Evolutionary conservation across 2,329 filamentous ascomycete species (phyloP).

Genomic region (Diaporthe helianthi): DNA sequence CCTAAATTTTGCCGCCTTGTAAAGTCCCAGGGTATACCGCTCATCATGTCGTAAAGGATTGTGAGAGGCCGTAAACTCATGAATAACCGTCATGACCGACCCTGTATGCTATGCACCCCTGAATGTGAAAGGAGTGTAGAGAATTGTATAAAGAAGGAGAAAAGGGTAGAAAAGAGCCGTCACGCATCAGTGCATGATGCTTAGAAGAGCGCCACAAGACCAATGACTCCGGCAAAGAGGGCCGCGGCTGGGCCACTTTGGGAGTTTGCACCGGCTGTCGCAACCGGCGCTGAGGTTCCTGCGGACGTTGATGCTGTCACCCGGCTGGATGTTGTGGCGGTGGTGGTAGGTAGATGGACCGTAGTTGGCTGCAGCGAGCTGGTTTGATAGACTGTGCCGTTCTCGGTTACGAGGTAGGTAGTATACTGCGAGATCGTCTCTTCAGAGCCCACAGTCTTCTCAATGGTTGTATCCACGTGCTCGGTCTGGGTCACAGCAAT

Average conservation of each 20-base stretch:
- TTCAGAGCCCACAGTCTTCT: conserved; percentile 44
- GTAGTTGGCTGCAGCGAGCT: conserved; percentile 40
- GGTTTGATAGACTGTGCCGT: conserved; percentile 40
- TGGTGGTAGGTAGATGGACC: conserved; percentile 43
- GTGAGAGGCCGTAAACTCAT: conserved; percentile 29
- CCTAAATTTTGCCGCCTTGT: conserved; percentile 11
- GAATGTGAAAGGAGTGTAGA: conserved; percentile 20
- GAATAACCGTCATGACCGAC: conserved; percentile 14
- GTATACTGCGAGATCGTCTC: conserved; percentile 46
- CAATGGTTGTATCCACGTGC: conserved; percentile 49
- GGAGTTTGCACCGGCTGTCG: conserved; percentile 43
- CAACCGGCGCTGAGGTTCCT: conserved; percentile 36
- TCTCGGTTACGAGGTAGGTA: conserved; percentile 44
- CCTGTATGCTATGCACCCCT: conserved; percentile 23
- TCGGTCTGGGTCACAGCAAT: conserved; percentile 50
- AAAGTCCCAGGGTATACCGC: conserved; percentile 25
- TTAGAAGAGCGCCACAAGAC: conserved; percentile 48
- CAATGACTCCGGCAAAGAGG: conserved; percentile 48
- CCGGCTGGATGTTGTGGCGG: conserved; percentile 40
- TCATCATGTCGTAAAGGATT: conserved; percentile 26
- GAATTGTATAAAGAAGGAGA: conserved; percentile 2
- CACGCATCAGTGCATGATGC: background rate
- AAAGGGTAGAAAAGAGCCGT: background rate
- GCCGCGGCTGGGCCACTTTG: conserved; percentile 46
- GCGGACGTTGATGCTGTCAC: conserved; percentile 37